These are phyloP conservation scores for Trichosporon asahii DNA, from an alignment of 1,284 basidiomycete species.

Conservation along the genomic window DNA sequence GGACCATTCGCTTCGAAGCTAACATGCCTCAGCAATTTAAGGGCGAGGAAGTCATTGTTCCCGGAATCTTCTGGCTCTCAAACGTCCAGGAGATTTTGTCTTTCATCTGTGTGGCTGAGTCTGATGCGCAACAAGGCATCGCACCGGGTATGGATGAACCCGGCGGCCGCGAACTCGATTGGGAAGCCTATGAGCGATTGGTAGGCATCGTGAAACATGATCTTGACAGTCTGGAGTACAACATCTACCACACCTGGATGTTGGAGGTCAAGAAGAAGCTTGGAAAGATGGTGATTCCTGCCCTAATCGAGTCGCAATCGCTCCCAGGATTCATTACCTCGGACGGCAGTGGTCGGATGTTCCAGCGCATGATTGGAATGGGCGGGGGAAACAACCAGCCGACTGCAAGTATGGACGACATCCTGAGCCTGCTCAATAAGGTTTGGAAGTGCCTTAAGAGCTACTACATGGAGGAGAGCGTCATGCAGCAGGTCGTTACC, in stretches of 20 bases:
- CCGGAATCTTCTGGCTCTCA: slow-evolving; percentile 98
- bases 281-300: slow-evolving; percentile 97
- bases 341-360: slow-evolving; percentile 81
- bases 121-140: slow-evolving; percentile 96
- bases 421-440: slow-evolving; percentile 93
- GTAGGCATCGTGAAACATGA: slow-evolving; percentile 98
- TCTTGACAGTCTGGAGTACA: slow-evolving; percentile 96
- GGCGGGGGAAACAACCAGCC: slow-evolving; percentile 73
- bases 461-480: slow-evolving; percentile 97
- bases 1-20: background rate
- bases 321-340: slow-evolving; percentile 96
- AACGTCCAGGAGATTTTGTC: slow-evolving; percentile 99
- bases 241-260: slow-evolving; percentile 99
- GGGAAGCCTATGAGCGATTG: slow-evolving; percentile 93
- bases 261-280: slow-evolving; percentile 95
- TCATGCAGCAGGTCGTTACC: slow-evolving; percentile 94
- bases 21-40: slow-evolving; percentile 59
- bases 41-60: slow-evolving; percentile 91
- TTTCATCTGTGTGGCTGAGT: slow-evolving; percentile 97
- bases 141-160: slow-evolving; percentile 96
- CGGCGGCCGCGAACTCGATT: slow-evolving; percentile 87
- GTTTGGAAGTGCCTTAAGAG: slow-evolving; percentile 98
- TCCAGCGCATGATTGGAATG: slow-evolving; percentile 75
- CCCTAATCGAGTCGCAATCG: slow-evolving; percentile 95
- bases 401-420: slow-evolving; percentile 98